phyloP scores from a whole-genome alignment of 306 rosid genomes.

The Myrica gale region DNA sequence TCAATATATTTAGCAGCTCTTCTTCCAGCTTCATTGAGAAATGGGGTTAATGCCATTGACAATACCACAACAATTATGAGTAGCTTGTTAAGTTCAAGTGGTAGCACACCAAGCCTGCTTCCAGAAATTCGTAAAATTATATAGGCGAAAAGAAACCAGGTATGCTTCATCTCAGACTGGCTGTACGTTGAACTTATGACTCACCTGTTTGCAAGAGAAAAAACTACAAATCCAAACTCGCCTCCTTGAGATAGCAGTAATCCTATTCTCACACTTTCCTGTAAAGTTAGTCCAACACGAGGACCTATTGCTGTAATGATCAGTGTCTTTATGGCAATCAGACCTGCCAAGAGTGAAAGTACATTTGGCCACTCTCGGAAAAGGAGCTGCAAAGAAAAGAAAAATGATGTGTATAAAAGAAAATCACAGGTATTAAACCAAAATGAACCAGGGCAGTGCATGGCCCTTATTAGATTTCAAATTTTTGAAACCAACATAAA shows the following conservation, averaged over 20 bases:
- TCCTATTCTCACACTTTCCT: constrained; percentile 98
- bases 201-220: constrained; percentile 91
- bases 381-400: constrained; percentile 66
- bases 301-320: constrained; percentile 97
- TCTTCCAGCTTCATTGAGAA: constrained; percentile 96
- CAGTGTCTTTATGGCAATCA: constrained; percentile 84
- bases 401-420: constrained; percentile 7
- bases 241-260: constrained; percentile 98
- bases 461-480: background rate
- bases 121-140: constrained; percentile 33
- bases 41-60: constrained; percentile 95
- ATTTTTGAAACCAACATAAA: background rate
- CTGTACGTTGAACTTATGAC: constrained; percentile 18
- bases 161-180: constrained; percentile 17
- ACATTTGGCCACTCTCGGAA: constrained; percentile 98
- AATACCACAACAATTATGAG: constrained; percentile 95
- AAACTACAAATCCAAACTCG: constrained; percentile 91
- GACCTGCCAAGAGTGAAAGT: constrained; percentile 86
- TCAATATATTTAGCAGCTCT: constrained; percentile 72
- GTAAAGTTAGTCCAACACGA: constrained; percentile 86
- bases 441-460: background rate
- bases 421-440: background rate
- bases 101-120: constrained; percentile 92
- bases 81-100: constrained; percentile 97
- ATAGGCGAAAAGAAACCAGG: constrained; percentile 22